Percentiles rank a stretch among this genome's conserved stretches.
Conservation (phyloP, 306 rosid species). For the Prunus padus region DNA sequence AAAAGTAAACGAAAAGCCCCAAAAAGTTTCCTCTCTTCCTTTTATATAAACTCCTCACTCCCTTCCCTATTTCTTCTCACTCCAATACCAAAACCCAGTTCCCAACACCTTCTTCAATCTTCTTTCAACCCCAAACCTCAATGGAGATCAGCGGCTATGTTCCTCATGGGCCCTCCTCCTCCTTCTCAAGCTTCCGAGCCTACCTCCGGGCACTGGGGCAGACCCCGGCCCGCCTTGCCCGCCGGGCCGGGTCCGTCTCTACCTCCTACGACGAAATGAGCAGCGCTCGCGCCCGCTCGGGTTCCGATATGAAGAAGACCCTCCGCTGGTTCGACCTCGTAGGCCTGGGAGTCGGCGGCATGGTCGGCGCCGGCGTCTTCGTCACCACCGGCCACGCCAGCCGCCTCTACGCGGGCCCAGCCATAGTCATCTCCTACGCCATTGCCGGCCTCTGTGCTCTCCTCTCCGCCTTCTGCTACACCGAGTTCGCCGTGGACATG, state of each 20-base stretch:
- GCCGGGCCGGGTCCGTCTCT: slow-evolving; percentile 69
- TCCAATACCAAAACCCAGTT: no score
- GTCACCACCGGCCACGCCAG: slow-evolving; percentile 81
- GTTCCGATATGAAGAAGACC: slow-evolving; percentile 55
- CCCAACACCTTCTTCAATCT: no score
- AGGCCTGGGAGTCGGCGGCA: slow-evolving; percentile 78
- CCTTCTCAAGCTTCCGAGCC: slow-evolving; percentile 61
- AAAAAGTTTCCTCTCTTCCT: no score
- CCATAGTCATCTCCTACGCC: slow-evolving; percentile 80
- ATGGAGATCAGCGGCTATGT: slow-evolving; percentile 35
- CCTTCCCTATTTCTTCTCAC: not conserved
- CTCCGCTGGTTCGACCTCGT: slow-evolving; percentile 87
- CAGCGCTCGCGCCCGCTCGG: slow-evolving; percentile 57
- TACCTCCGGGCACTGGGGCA: slow-evolving; percentile 60
- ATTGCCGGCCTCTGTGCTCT: slow-evolving; percentile 95
- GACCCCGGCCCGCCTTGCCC: slow-evolving; percentile 66
- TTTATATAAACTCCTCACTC: not conserved
- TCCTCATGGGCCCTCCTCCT: slow-evolving; percentile 22
- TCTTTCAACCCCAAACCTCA: not conserved
- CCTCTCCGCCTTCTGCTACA: slow-evolving; percentile 93
- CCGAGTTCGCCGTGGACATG: slow-evolving; percentile 93
- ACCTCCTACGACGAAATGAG: slow-evolving; percentile 74
- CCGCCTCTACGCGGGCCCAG: slow-evolving; percentile 61
- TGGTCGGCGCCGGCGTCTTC: slow-evolving; percentile 93
- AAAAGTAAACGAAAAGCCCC: no score